These are phyloP conservation scores for Xylaria flabelliformis DNA, from an alignment of 495 filamentous ascomycete species.

Conservation along the genomic window DNA sequence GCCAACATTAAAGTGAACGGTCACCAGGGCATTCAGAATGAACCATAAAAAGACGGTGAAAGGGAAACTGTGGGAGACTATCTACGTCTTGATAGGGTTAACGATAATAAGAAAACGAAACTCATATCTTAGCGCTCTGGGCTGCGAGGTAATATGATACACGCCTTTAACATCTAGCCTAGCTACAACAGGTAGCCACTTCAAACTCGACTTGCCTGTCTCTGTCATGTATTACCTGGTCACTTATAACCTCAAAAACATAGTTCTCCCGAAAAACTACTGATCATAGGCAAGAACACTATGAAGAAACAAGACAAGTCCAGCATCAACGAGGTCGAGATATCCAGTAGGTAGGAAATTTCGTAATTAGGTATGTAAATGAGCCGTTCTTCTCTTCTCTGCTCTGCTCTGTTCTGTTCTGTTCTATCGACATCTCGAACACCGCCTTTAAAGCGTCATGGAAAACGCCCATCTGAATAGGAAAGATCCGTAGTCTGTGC, in stretches of 20 bases:
- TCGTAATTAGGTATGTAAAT: conserved; percentile 17
- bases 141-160: too few species aligned
- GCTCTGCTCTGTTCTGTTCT: background rate
- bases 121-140: too few species aligned
- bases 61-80: too few species aligned
- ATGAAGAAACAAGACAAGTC: background rate
- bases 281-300: background rate
- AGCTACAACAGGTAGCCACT: background rate
- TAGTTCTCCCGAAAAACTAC: background rate
- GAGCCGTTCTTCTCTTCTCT: conserved; percentile 4
- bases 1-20: background rate
- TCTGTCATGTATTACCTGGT: background rate
- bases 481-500: background rate
- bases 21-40: background rate
- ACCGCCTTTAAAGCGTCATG: background rate
- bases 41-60: too few species aligned
- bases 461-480: conserved; percentile 1
- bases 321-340: background rate
- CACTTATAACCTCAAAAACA: background rate
- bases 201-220: background rate
- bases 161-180: too few species aligned
- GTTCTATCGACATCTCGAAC: conserved; percentile 17
- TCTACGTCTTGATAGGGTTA: too few species aligned
- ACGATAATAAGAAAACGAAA: too few species aligned
- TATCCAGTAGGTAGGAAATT: conserved; percentile 15